Percentiles rank a stretch among this genome's conserved stretches.
Evolutionary conservation across 768 basidiomycete genomes (phyloP).

Genomic region (Panaeolus cyanescens): DNA sequence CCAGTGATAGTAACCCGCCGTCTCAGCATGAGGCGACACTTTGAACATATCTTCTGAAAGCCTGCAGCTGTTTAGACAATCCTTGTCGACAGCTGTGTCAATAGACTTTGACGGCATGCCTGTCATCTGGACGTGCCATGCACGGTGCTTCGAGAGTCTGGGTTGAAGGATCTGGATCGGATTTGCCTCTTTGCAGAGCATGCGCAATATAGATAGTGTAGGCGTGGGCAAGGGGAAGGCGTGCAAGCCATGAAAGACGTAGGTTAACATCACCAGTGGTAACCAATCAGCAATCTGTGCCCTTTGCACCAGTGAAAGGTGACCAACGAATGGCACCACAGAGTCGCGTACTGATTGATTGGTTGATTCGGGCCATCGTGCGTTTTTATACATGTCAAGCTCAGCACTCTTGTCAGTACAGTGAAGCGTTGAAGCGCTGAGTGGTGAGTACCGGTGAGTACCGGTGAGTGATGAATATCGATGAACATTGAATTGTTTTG

Average conservation of each 20-base stretch:
- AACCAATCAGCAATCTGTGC: constrained; percentile 13
- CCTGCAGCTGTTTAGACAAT: background rate
- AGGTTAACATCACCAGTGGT: background rate
- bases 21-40: constrained; percentile 7
- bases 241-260: constrained; percentile 5
- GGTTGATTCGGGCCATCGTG: constrained; percentile 6
- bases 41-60: constrained; percentile 19
- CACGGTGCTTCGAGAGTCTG: background rate
- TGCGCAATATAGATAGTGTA: constrained; percentile 7
- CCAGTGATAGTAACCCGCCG: constrained; percentile 15
- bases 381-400: too few species aligned
- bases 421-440: too few species aligned
- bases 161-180: background rate
- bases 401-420: too few species aligned
- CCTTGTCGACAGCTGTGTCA: constrained; percentile 1
- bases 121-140: constrained; percentile 5
- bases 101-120: background rate
- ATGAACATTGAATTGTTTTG: too few species aligned
- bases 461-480: too few species aligned
- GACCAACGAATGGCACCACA: constrained; percentile 5
- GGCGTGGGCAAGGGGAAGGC: constrained; percentile 7
- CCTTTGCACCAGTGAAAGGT: constrained; percentile 9
- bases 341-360: background rate
- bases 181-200: background rate
- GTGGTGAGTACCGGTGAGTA: too few species aligned